These are phyloP conservation scores for Auriscalpium orientale DNA, from an alignment of 768 basidiomycete species.

Conservation along the genomic window DNA sequence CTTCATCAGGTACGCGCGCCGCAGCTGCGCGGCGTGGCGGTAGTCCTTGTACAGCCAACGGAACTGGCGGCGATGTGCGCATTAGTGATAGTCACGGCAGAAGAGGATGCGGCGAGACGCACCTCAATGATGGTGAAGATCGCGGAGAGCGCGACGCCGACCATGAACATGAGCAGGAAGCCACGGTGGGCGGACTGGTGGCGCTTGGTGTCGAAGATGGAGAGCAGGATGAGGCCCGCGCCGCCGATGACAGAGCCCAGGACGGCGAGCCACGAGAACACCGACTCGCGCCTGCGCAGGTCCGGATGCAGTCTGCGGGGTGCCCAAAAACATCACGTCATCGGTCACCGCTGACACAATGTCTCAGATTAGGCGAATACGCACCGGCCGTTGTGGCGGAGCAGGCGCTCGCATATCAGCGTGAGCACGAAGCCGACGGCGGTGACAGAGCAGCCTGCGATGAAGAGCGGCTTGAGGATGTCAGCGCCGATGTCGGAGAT, in stretches of 20 bases:
- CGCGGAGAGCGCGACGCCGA: slow-evolving; percentile 64
- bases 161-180: slow-evolving; percentile 66
- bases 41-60: slow-evolving; percentile 60
- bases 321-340: neutral
- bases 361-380: slow-evolving; percentile 6
- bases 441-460: slow-evolving; percentile 58
- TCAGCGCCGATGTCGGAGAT: slow-evolving; percentile 76
- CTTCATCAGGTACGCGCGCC: slow-evolving; percentile 52
- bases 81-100: too few relatives aligned
- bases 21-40: slow-evolving; percentile 34
- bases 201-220: slow-evolving; percentile 62
- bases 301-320: slow-evolving; percentile 45
- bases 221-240: slow-evolving; percentile 56
- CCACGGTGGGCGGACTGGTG: slow-evolving; percentile 42
- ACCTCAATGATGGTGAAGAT: slow-evolving; percentile 72
- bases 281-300: slow-evolving; percentile 48
- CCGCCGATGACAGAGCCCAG: slow-evolving; percentile 56
- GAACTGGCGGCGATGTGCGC: too few relatives aligned
- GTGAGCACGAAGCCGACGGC: slow-evolving; percentile 53
- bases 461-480: slow-evolving; percentile 67
- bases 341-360: neutral
- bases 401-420: slow-evolving; percentile 51
- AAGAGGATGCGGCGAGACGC: slow-evolving; percentile 4
- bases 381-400: slow-evolving; percentile 58
- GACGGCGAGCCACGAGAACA: slow-evolving; percentile 51